phyloP scores from a whole-genome alignment of 2,329 filamentous ascomycete genomes.

The Calonectria montana region DNA sequence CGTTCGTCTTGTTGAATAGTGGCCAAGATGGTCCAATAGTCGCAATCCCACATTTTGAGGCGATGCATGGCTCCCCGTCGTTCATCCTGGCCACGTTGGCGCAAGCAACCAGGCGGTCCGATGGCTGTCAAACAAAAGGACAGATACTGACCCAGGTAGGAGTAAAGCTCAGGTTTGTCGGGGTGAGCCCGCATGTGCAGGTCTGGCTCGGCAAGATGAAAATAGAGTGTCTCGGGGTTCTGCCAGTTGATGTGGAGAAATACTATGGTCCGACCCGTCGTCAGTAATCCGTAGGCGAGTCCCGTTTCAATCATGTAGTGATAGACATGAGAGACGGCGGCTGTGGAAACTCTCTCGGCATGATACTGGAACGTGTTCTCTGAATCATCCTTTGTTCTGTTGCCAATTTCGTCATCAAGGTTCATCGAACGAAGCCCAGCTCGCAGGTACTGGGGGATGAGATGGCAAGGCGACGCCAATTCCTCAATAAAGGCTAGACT shows the following conservation, averaged over 20 bases:
- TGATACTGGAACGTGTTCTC: conserved; percentile 49
- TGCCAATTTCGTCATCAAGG: conserved; percentile 51
- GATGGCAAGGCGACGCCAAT: not conserved
- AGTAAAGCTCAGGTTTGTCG: not conserved
- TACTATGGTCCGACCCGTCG: conserved; percentile 9
- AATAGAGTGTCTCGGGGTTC: conserved; percentile 9
- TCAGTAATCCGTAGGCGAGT: conserved; percentile 56
- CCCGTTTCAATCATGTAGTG: conserved; percentile 61
- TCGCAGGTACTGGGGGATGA: conserved; percentile 43
- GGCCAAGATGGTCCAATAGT: conserved; percentile 3
- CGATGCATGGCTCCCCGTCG: not conserved
- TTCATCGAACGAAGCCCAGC: conserved; percentile 55
- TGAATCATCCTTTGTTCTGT: conserved; percentile 37
- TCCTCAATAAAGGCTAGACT: not conserved
- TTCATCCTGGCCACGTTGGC: conserved; percentile 12
- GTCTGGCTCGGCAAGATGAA: conserved; percentile 15
- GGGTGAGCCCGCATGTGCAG: conserved; percentile 5
- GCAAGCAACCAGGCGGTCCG: not conserved
- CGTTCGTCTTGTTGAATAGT: not conserved
- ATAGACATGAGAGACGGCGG: conserved; percentile 60
- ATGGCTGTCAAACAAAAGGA: conserved; percentile 22
- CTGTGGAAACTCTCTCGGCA: conserved; percentile 51
- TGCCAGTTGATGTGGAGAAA: conserved; percentile 25
- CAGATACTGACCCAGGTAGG: conserved; percentile 17
- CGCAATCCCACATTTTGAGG: not conserved